Evolutionary conservation across 495 filamentous ascomycete species (phyloP), one percentile per base, ranked within the genome.

Genomic region (Neurospora sp.): DNA sequence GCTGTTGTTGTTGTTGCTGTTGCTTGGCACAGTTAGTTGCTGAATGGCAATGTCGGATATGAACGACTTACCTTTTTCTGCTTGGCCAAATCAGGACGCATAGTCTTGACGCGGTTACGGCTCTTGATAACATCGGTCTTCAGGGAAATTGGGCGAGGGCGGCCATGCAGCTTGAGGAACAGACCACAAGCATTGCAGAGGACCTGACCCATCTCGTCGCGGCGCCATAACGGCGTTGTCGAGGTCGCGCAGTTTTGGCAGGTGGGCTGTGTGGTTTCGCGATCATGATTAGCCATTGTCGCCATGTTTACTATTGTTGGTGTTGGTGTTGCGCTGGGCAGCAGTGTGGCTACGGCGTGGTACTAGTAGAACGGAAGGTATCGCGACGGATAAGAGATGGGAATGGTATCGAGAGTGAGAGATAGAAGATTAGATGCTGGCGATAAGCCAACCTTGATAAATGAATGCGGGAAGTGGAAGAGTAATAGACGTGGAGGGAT

Each of bases 61-160:
- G 27, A 14, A 39, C 16, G 3, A 70, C 76, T 48, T 78, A 95
- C 94, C 89, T 97, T 98, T 82, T 94, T 95, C 84, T 95, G 96
- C 70, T 90, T 88, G 10, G 89, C 90, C 76, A 93, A 91, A 7
- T 92, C 93, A 2, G 86, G 83, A 39, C 86, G 84, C 73, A 91
- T 89, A 65, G 94, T 96, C 86, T 98, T 98, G 69, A 98, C 94
- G 71, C 96, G 90, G 81, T 99, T 99, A 76, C 96, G 94, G 84
- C 94, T 97, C 84, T 99, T 99, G 84, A 99, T 99, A 73, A 98
- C 94, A 85, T 99, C 96, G 61, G 96, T 99, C 85, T 99, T 99
- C 76, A 99, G 88, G 75, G 91, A 94, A 82, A 97, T 97, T 78
- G 96, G 96, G 70, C 96, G 91, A 74, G 96, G 89, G 27, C 94